A percentile compares a stretch with the other conserved stretches of the same genome.
These are phyloP conservation scores for Cutaneotrichosporon cavernicola DNA, from an alignment of 1,284 basidiomycete species.

Conservation along the genomic window DNA sequence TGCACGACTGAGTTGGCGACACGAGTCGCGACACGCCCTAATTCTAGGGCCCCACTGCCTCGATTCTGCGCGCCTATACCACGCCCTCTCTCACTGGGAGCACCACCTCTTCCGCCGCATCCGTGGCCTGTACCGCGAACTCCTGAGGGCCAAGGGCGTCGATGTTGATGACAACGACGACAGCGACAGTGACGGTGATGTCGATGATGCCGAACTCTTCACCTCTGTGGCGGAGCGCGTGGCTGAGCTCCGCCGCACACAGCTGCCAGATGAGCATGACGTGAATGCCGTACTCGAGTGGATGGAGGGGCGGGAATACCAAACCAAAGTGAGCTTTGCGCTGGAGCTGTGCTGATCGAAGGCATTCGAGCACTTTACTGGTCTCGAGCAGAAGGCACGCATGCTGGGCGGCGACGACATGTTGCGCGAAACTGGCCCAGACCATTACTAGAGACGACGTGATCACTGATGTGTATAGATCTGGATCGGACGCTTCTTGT, in stretches of 20 bases:
- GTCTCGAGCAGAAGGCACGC: constrained; percentile 4
- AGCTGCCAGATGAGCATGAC: constrained; percentile 10
- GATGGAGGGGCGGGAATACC: constrained; percentile 10
- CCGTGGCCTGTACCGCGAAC: constrained; percentile 10
- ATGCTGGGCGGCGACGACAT: constrained; percentile 6
- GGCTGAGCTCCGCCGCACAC: not conserved
- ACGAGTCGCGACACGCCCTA: not conserved
- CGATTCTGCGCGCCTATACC: constrained; percentile 2
- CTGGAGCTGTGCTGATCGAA: not conserved
- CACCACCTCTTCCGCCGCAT: constrained; percentile 9
- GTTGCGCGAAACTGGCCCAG: not conserved
- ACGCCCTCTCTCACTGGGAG: constrained; percentile 16
- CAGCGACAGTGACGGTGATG: not conserved
- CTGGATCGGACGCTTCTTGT: too few species aligned
- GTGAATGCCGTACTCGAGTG: constrained; percentile 12
- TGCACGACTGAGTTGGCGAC: not conserved
- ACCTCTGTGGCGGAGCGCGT: not conserved
- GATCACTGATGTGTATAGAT: not conserved
- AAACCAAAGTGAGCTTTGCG: constrained; percentile 1
- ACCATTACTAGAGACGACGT: not conserved
- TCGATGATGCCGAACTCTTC: not conserved
- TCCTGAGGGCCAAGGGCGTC: constrained; percentile 10
- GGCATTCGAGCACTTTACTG: constrained; percentile 6
- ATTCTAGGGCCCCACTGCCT: constrained; percentile 11
- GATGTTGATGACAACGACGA: not conserved